Conservation (phyloP, 2,329 filamentous ascomycete genomes). For the Lasiodiplodia citricola region DNA sequence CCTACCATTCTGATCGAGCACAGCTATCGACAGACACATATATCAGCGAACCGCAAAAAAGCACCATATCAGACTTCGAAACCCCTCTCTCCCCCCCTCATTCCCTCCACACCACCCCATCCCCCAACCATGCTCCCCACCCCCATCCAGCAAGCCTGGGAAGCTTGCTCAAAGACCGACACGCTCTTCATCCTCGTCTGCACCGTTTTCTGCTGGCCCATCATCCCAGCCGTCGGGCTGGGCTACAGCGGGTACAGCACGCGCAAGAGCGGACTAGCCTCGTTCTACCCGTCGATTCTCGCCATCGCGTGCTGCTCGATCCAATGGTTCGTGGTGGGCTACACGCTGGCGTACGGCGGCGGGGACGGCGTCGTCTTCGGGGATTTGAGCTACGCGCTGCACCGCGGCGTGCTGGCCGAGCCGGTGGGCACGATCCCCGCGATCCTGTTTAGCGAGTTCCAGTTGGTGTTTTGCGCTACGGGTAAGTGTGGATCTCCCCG, state of each 20-base stretch:
- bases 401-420: slow-evolving; percentile 52
- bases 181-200: slow-evolving; percentile 59
- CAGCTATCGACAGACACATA: slow-evolving; percentile 40
- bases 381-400: slow-evolving; percentile 53
- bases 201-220: slow-evolving; percentile 59
- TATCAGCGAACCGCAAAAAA: slow-evolving; percentile 31
- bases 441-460: slow-evolving; percentile 58
- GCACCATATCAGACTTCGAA: no score
- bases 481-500: background rate
- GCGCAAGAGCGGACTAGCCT: slow-evolving; percentile 54
- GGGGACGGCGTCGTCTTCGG: slow-evolving; percentile 51
- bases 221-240: slow-evolving; percentile 58
- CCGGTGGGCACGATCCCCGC: slow-evolving; percentile 58
- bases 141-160: slow-evolving; percentile 52
- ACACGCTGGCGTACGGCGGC: slow-evolving; percentile 56
- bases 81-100: background rate
- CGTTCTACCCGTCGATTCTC: slow-evolving; percentile 55
- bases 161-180: slow-evolving; percentile 58
- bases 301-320: slow-evolving; percentile 56
- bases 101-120: slow-evolving; percentile 50
- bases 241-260: slow-evolving; percentile 58
- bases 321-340: slow-evolving; percentile 58
- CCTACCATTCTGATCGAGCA: background rate
- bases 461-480: slow-evolving; percentile 57
- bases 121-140: slow-evolving; percentile 55